Percentiles rank a stretch among this genome's conserved stretches.
phyloP scores from a whole-genome alignment of 225 moss, liverwort and hornwort genomes.

The Climacium dendroides region DNA sequence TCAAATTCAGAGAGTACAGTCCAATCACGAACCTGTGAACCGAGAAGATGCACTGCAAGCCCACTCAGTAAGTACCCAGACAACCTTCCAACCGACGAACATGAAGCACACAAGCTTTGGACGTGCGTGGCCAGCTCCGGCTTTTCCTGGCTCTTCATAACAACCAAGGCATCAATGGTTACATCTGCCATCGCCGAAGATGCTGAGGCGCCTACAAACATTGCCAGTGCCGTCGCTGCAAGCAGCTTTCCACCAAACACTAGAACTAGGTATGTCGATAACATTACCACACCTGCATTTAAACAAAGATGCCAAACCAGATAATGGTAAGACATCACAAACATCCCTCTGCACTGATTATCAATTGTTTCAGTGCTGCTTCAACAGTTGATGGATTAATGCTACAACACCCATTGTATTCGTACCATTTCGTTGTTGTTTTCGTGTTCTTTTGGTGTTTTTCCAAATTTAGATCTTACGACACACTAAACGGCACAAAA shows the following conservation, averaged over 20 bases:
- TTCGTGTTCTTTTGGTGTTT: not conserved
- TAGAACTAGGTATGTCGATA: slow-evolving; percentile 33
- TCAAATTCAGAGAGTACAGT: not conserved
- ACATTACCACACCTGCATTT: slow-evolving; percentile 33
- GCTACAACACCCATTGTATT: not conserved
- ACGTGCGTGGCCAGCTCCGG: slow-evolving; percentile 59
- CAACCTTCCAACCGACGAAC: slow-evolving; percentile 56
- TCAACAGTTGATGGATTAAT: not conserved
- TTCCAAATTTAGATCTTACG: not conserved
- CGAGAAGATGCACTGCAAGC: slow-evolving; percentile 50
- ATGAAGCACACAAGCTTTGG: slow-evolving; percentile 58
- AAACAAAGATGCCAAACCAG: slow-evolving; percentile 11
- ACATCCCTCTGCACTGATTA: not conserved
- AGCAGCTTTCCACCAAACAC: slow-evolving; percentile 72
- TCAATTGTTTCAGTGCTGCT: not conserved
- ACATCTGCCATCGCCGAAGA: slow-evolving; percentile 74
- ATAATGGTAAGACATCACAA: not conserved
- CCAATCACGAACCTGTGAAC: slow-evolving; percentile 46
- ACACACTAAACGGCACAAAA: not conserved
- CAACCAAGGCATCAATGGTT: slow-evolving; percentile 87
- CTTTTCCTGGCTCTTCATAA: slow-evolving; percentile 68
- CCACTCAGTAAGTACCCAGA: slow-evolving; percentile 63
- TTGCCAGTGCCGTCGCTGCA: slow-evolving; percentile 46
- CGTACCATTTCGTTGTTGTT: not conserved
- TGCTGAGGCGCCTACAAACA: slow-evolving; percentile 44